These are phyloP conservation scores for Funneliformis geosporum DNA, from an alignment of 192 early-diverging fungal species.

Conservation along the genomic window DNA sequence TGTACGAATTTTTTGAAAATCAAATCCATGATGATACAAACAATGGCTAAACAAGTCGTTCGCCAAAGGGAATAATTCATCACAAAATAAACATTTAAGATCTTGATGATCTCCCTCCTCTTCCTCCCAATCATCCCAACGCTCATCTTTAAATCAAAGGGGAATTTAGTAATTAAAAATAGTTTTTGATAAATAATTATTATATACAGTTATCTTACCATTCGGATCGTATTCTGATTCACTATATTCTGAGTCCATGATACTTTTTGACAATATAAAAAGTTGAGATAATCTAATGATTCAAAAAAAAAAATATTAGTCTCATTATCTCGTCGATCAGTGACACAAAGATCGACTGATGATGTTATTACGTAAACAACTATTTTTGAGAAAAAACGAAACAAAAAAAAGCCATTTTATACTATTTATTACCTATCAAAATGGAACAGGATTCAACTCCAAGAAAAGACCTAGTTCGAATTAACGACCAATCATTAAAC, in stretches of 20 bases:
- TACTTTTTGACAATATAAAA: not conserved
- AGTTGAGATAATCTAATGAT: not conserved
- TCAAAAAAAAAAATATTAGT: no score
- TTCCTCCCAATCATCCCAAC: slow-evolving; percentile 72
- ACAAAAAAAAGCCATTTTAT: no score
- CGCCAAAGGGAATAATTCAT: slow-evolving; percentile 51
- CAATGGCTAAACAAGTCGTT: slow-evolving; percentile 64
- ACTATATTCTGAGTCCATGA: slow-evolving; percentile 9
- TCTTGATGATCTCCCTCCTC: slow-evolving; percentile 49
- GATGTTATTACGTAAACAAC: no score
- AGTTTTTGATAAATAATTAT: not conserved
- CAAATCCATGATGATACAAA: slow-evolving; percentile 61
- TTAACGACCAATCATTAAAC: not conserved
- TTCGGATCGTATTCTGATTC: slow-evolving; percentile 28
- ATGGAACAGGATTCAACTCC: not conserved
- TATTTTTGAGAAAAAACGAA: no score
- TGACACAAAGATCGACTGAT: no score
- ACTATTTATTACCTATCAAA: not conserved
- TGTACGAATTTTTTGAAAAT: slow-evolving; percentile 57
- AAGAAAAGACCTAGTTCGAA: not conserved
- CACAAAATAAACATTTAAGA: slow-evolving; percentile 74
- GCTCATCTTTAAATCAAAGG: slow-evolving; percentile 17
- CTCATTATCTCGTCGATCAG: no score
- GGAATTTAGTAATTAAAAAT: not conserved
- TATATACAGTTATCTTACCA: not conserved